Conservation (phyloP, 352 stramenopile genomes). For the Bremia lactucae region DNA sequence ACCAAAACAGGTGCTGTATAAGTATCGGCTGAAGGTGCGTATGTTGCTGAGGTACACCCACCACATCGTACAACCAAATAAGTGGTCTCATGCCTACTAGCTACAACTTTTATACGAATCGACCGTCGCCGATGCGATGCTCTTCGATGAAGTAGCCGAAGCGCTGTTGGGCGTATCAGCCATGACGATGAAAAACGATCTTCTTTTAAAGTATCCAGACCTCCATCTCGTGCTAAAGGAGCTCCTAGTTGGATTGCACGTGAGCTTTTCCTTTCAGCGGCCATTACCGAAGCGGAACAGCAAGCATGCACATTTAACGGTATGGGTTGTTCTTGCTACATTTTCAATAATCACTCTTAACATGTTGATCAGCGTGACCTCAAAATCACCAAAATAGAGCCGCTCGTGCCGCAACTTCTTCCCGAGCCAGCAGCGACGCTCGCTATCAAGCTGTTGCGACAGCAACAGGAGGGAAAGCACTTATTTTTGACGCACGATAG, state of each 20-base stretch:
- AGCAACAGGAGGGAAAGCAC: too few relatives aligned
- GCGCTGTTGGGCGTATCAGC: conserved; percentile 28
- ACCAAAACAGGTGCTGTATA: conserved; percentile 24
- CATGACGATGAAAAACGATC: conserved; percentile 14
- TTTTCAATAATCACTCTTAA: background rate
- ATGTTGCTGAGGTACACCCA: background rate
- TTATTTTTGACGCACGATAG: too few relatives aligned
- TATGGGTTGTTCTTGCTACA: conserved; percentile 5
- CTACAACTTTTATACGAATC: conserved; percentile 28
- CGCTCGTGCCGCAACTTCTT: conserved; percentile 28
- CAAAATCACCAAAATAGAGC: conserved; percentile 36
- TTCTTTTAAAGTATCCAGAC: conserved; percentile 26
- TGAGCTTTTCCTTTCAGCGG: conserved; percentile 39
- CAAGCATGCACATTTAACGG: conserved; percentile 19
- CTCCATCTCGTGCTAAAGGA: conserved; percentile 37
- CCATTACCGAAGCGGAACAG: conserved; percentile 8
- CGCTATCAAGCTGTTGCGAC: conserved; percentile 27
- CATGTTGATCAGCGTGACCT: conserved; percentile 24
- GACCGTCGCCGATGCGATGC: conserved; percentile 26
- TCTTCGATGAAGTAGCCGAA: conserved; percentile 41
- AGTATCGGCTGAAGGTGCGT: conserved; percentile 40
- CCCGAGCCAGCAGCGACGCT: conserved; percentile 29
- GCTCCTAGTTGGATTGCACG: conserved; percentile 35
- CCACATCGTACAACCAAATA: background rate
- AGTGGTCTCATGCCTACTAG: conserved; percentile 8